These are phyloP conservation scores for Arabidopsis thaliana DNA, from an alignment of 345 rosid species.

Conservation along the genomic window DNA sequence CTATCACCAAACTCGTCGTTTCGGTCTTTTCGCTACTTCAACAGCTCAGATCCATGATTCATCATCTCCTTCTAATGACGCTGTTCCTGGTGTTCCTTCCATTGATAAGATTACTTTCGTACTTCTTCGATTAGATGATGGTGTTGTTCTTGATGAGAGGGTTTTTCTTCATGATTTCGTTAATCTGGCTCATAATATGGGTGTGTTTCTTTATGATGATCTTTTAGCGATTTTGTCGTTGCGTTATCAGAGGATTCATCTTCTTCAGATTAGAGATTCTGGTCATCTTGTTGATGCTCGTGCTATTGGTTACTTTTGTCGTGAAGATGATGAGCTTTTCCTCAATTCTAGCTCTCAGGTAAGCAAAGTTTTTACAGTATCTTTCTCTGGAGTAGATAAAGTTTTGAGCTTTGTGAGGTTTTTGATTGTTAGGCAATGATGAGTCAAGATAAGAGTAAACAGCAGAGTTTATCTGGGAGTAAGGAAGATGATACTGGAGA, in stretches of 20 bases:
- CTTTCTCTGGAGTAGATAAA: not conserved
- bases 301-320: conserved; percentile 84
- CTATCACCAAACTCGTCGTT: conserved; percentile 66
- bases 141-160: conserved; percentile 78
- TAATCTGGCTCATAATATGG: conserved; percentile 74
- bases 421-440: conserved; percentile 55
- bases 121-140: conserved; percentile 88
- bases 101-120: conserved; percentile 85
- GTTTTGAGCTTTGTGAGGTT: conserved; percentile 5
- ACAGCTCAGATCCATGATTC: conserved; percentile 86
- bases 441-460: conserved; percentile 56
- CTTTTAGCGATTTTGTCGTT: conserved; percentile 83
- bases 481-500: conserved; percentile 54
- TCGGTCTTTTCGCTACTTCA: conserved; percentile 91
- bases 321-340: conserved; percentile 93
- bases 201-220: conserved; percentile 92
- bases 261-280: conserved; percentile 90
- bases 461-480: conserved; percentile 51
- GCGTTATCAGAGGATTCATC: conserved; percentile 85
- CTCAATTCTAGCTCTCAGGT: conserved; percentile 80
- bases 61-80: conserved; percentile 66
- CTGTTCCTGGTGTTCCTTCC: conserved; percentile 82
- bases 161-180: conserved; percentile 84
- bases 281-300: conserved; percentile 89
- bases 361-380: conserved; percentile 35